These are phyloP conservation scores for Bassia scoparia DNA, from an alignment of 148 eudicot genomes.

Conservation along the genomic window DNA sequence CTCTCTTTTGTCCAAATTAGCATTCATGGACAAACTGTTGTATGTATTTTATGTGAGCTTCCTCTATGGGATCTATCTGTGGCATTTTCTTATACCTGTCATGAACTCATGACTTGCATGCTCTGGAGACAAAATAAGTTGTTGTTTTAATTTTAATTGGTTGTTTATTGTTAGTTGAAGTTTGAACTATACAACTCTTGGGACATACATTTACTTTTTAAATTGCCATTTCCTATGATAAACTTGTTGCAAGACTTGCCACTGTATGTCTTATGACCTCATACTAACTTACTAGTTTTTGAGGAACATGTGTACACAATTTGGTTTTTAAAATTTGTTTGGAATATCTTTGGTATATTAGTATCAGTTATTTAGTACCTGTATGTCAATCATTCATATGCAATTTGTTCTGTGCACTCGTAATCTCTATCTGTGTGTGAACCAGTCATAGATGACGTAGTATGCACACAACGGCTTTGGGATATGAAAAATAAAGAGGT, in stretches of 20 bases:
- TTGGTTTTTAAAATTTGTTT: too few relatives aligned
- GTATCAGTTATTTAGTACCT: neutral
- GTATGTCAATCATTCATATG: neutral
- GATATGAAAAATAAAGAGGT: slow-evolving; percentile 75
- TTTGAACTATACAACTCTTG: neutral
- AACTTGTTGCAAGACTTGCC: neutral
- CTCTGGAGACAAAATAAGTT: neutral
- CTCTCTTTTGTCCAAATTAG: neutral
- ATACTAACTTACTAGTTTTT: neutral
- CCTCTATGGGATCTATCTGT: neutral
- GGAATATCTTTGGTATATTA: neutral
- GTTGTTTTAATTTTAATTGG: neutral
- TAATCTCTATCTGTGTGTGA: slow-evolving; percentile 7
- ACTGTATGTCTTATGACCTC: neutral
- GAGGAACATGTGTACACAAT: neutral
- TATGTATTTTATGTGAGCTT: neutral
- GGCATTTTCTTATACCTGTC: neutral
- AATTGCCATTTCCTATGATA: neutral
- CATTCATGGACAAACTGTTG: neutral
- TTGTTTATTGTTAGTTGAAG: neutral
- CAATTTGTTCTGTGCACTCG: neutral
- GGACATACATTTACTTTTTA: neutral
- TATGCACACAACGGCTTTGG: slow-evolving; percentile 91
- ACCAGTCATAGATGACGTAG: slow-evolving; percentile 76
- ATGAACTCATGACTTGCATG: neutral